Base-by-base conservation (phyloP, 257 asterid genomes). In the Lycium ferocissimum region DNA sequence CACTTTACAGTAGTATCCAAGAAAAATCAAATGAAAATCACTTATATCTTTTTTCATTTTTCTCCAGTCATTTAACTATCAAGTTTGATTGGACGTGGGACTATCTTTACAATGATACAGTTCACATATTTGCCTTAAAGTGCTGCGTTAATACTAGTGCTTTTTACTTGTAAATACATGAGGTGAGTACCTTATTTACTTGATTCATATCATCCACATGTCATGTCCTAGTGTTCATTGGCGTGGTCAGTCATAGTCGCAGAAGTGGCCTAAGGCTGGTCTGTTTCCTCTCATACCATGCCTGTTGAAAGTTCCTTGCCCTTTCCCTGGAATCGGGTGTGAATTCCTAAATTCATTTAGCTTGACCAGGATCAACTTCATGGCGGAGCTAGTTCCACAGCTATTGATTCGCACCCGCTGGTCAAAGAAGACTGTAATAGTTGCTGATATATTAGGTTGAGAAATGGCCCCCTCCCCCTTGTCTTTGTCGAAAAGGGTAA, bases 381-480 rank as follows among this genome's bases (percentile, higher is more conserved):
- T 67, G 75, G 75, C 12, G 0, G 22, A 35, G 75, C 20, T 67
- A 35, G 75, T 66, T 66, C 20, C 47, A 66, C 0, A 35, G 15
- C 45, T 67, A 0, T 0, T 0, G 20, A 13, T 67, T 67, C 75
- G 2, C 75, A 67, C 12, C 75, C 47, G 3, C 9, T 3, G 22
- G 47, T 35, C 75, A 67, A 35, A 67, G 47, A 69, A 15, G 13
- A 69, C 8, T 0, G 53, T 69, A 69, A 38, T 69, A 69, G 26
- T 69, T 69, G 78, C 51, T 37, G 53, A 69, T 67, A 14, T 67
- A 15, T 38, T 69, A 37, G 78, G 53, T 38, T 69, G 76, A 67
- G 76, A 67, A 67, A 35, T 4, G 0, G n/a, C 20, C 22, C 22
- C 49, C 47, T 13, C 20, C 76, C 12, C 20, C 22, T 67, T 67